phyloP scores from a whole-genome alignment of 139 green algal species.

The Pycnococcus provasolii region DNA sequence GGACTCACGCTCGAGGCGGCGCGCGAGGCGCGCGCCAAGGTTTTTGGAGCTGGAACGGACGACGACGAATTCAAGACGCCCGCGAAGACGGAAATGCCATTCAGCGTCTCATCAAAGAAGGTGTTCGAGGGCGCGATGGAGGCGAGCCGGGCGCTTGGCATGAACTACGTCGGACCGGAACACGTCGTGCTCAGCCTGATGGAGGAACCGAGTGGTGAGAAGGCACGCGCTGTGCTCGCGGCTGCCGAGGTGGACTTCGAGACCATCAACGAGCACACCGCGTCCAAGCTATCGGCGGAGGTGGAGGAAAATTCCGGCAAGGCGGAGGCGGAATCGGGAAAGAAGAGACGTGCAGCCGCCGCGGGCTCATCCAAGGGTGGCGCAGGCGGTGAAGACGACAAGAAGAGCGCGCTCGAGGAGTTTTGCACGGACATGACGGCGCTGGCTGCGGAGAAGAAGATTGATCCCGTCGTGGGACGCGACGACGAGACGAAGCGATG shows the following conservation, averaged over 20 bases:
- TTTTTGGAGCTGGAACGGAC: conserved; percentile 28
- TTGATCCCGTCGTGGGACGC: conserved; percentile 85
- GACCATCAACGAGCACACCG: conserved; percentile 26
- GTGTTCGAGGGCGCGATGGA: conserved; percentile 71
- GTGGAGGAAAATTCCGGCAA: not conserved
- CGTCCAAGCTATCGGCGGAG: conserved; percentile 1
- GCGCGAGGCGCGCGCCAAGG: conserved; percentile 34
- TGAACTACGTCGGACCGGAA: conserved; percentile 82
- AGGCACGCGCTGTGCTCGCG: not conserved
- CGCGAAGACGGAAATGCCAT: conserved; percentile 24
- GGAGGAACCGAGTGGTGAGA: not conserved
- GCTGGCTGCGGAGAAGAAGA: conserved; percentile 49
- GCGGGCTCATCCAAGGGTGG: too few species aligned
- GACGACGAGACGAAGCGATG: conserved; percentile 73
- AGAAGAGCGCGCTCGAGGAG: conserved; percentile 55
- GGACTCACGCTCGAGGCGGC: conserved; percentile 48
- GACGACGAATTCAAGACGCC: conserved; percentile 7
- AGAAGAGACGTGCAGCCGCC: too few species aligned
- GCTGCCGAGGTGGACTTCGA: conserved; percentile 30
- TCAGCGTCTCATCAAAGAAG: conserved; percentile 56
- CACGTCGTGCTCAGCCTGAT: conserved; percentile 78
- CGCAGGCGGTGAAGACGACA: not conserved
- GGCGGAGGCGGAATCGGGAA: conserved; percentile 30
- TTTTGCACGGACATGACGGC: conserved; percentile 81
- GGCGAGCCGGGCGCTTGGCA: conserved; percentile 36